Base-by-base conservation (phyloP, 2,329 filamentous ascomycete genomes). In the Septoria petroselini region DNA sequence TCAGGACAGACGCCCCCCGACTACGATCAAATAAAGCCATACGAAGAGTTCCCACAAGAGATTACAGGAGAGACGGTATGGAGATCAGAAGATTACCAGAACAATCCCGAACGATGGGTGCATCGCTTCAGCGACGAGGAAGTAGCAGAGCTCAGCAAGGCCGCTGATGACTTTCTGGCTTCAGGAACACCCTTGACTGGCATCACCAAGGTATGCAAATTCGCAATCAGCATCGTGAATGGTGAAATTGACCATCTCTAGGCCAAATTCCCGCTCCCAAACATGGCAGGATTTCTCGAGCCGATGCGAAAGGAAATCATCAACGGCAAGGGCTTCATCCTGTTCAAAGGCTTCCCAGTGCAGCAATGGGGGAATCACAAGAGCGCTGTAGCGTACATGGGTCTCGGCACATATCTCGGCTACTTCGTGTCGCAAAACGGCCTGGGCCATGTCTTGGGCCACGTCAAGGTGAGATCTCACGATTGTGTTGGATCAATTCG, bases 401-500 rank as follows among this genome's bases (percentile, higher is more conserved):
- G 90, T 3, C 77, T 95, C 0, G 74, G 66, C 33, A 88, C 86
- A 4, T 85, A 95, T 68, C 77, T 95, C 7, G 89, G 90, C 51
- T 93, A 94, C 73, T 91, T 93, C 57, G 82, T 95, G 33, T 87
- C 82, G 18, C 90, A 95, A 65, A 95, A 95, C 72, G 83, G 84
- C 14, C 81, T 82, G 14, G 89, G 89, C 37, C 89, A 94, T 70
- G 86, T 94, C 7, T 79, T 95, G 1, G 89, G 89, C 6, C 89
- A 95, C 68, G 89, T 94, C 61, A 91, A 94, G 37, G 49, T 52
- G 21, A 47, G 39, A 25, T 19, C 8, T 14, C 14, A 7, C 11
- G 18, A 2, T n/a, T 18, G 17, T 37, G 15, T 27, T 2, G 12
- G 23, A 3, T 27, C 8, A 7, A 14, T 8, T 46, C 5, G 2